Conservation (phyloP, 768 basidiomycete species). For the Lentinula raphanica region DNA sequence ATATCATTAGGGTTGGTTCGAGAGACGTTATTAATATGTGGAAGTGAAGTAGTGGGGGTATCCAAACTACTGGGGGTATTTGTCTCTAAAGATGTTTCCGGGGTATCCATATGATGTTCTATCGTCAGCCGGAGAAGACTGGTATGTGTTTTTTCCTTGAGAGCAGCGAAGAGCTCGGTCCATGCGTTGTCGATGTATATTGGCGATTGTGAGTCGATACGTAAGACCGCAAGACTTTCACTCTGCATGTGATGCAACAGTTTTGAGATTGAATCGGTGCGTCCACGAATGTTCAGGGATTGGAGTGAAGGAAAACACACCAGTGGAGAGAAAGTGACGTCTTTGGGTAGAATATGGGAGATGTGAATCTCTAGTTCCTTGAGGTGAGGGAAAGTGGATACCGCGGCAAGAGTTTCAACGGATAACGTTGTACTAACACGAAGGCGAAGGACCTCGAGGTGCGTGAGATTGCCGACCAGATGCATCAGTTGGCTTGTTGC, state of each 20-base stretch:
- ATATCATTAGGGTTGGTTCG: constrained; percentile 5
- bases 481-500: constrained; percentile 23
- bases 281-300: constrained; percentile 36
- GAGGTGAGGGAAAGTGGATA: constrained; percentile 33
- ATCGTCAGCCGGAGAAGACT: constrained; percentile 33
- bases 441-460: constrained; percentile 32
- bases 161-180: constrained; percentile 26
- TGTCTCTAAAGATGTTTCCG: constrained; percentile 18
- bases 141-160: constrained; percentile 22
- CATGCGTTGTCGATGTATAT: constrained; percentile 24
- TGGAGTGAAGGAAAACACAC: constrained; percentile 30
- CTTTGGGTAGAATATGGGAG: constrained; percentile 26
- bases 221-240: constrained; percentile 29
- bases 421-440: constrained; percentile 33
- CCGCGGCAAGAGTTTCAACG: constrained; percentile 27
- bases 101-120: constrained; percentile 37
- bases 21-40: constrained; percentile 6
- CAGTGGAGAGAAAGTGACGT: constrained; percentile 9
- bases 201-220: constrained; percentile 31
- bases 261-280: constrained; percentile 25
- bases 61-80: constrained; percentile 10
- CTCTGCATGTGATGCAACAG: constrained; percentile 29
- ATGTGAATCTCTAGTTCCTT: constrained; percentile 40
- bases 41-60: constrained; percentile 14
- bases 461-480: constrained; percentile 26